Percentiles rank a stretch among this genome's conserved stretches.
Conservation (phyloP, 2,329 filamentous ascomycete species). For the Neoarthrinium moseri region DNA sequence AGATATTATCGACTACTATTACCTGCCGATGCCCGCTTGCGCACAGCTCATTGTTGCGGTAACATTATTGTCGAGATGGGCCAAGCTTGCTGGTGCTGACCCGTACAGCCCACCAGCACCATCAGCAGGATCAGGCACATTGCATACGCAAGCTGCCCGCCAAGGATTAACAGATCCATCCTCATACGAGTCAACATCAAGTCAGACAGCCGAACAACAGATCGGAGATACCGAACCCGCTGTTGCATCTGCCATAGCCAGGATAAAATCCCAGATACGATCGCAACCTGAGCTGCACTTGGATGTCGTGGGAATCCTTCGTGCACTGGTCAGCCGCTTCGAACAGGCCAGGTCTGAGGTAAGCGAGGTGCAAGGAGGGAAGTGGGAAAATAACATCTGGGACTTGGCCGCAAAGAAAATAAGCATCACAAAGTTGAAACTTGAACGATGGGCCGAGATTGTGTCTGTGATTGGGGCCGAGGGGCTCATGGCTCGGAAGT, state of each 20-base stretch:
- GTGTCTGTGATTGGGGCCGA: conserved; percentile 33
- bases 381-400: too few species aligned
- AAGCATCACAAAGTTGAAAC: conserved; percentile 42
- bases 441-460: conserved; percentile 46
- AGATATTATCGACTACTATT: conserved; percentile 39
- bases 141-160: conserved; percentile 5
- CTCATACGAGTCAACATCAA: neutral
- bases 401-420: conserved; percentile 47
- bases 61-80: conserved; percentile 50
- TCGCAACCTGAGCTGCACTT: conserved; percentile 43
- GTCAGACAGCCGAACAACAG: conserved; percentile 3
- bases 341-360: conserved; percentile 35
- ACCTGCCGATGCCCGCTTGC: conserved; percentile 43
- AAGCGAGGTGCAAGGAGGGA: conserved; percentile 22
- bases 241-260: conserved; percentile 37
- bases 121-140: neutral
- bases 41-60: conserved; percentile 49
- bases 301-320: conserved; percentile 42
- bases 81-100: conserved; percentile 41
- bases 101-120: conserved; percentile 9
- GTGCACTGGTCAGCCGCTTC: conserved; percentile 38
- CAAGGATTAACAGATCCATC: conserved; percentile 8
- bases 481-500: conserved; percentile 14
- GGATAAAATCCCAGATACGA: conserved; percentile 39
- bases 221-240: conserved; percentile 19